phyloP scores from a whole-genome alignment of 78 protist genomes.

The Salpingoeca rosetta region DNA sequence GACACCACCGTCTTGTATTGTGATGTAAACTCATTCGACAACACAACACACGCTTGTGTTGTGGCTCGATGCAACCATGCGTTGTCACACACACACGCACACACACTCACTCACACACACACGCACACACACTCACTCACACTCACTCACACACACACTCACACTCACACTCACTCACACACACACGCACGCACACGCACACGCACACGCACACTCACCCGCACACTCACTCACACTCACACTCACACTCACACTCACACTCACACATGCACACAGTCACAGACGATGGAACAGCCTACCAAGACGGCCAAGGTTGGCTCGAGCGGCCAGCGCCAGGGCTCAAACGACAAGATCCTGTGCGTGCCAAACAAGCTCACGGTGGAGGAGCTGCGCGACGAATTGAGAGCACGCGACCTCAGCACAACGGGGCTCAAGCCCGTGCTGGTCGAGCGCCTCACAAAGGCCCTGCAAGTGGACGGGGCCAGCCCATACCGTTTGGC shows the following conservation, averaged over 20 bases:
- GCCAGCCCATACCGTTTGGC: not conserved
- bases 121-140: slow-evolving; percentile 15
- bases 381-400: not conserved
- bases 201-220: no score
- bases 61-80: no score
- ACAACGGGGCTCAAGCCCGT: not conserved
- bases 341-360: no score
- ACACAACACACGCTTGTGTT: slow-evolving; percentile 9
- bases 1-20: not conserved
- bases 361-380: not conserved
- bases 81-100: no score
- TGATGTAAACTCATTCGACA: not conserved
- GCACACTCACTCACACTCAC: no score
- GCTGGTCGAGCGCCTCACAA: not conserved
- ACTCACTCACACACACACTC: not conserved
- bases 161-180: slow-evolving; percentile 2
- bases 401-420: not conserved
- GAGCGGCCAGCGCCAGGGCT: no score
- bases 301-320: no score
- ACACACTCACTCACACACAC: not conserved
- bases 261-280: no score
- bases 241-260: no score
- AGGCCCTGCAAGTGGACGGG: not conserved
- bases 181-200: no score
- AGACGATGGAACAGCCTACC: no score